phyloP scores from a whole-genome alignment of 140 eudicot genomes.

The Cichorium intybus region DNA sequence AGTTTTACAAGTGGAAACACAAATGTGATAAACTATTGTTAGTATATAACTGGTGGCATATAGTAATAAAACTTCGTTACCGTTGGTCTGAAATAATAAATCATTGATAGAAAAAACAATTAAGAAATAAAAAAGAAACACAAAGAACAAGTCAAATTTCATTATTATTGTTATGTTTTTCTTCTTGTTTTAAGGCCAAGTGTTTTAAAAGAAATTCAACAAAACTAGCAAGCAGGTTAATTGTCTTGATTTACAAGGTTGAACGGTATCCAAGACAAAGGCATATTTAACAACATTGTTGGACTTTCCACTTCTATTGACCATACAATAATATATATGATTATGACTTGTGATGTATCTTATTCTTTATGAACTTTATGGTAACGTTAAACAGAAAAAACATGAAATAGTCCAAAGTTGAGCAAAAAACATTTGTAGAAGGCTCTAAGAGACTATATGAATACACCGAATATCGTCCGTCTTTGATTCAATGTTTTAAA shows the following conservation, averaged over 20 bases:
- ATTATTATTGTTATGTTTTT: conserved; percentile 23
- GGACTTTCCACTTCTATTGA: conserved; percentile 32
- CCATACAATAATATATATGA: neutral
- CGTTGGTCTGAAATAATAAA: neutral
- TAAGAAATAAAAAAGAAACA: neutral
- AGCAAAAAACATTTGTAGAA: neutral
- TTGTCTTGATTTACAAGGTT: conserved; percentile 4
- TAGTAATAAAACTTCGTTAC: too few species aligned
- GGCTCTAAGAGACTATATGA: neutral
- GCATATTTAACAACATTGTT: conserved; percentile 22
- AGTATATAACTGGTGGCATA: too few species aligned
- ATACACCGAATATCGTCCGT: neutral
- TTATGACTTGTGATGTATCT: conserved; percentile 21
- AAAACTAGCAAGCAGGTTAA: neutral
- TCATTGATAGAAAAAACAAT: neutral
- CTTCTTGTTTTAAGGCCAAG: conserved; percentile 35
- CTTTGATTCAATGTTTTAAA: neutral
- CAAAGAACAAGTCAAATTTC: conserved; percentile 6
- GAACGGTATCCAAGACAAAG: conserved; percentile 32
- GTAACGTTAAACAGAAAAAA: conserved; percentile 2
- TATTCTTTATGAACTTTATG: conserved; percentile 4
- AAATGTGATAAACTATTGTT: too few species aligned
- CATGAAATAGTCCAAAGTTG: conserved; percentile 9
- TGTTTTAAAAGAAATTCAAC: conserved; percentile 24
- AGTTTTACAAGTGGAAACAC: too few species aligned